Evolutionary conservation across 305 asterid species (phyloP).

Genomic region (Fraxinus ornus): DNA sequence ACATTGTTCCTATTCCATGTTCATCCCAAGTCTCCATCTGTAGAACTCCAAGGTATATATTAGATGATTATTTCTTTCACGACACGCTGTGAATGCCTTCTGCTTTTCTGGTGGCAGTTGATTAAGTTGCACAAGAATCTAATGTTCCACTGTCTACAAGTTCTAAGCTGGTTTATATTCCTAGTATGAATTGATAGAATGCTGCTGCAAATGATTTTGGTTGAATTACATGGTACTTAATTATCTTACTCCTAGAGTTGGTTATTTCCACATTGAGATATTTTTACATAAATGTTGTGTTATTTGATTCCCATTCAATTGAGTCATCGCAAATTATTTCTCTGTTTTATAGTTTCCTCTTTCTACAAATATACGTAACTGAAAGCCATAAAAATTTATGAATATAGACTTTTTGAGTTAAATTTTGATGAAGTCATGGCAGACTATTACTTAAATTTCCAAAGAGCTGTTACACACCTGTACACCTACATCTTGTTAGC

Average conservation of each 20-base stretch:
- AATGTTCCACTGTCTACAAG: background rate
- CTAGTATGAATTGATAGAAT: background rate
- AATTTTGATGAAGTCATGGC: background rate
- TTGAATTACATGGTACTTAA: background rate
- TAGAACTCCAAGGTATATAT: background rate
- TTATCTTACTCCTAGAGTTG: constrained; percentile 8
- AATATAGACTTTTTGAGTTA: background rate
- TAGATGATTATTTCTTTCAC: constrained; percentile 5
- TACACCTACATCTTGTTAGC: background rate
- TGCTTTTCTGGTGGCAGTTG: constrained; percentile 7
- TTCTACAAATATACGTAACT: background rate
- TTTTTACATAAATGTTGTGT: constrained; percentile 13
- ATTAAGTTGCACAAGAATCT: constrained; percentile 3
- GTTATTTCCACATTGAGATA: background rate
- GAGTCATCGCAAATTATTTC: background rate
- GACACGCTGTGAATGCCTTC: background rate
- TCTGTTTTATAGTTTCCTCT: background rate
- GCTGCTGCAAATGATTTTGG: background rate
- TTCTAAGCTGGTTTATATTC: background rate
- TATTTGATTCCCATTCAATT: background rate
- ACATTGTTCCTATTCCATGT: background rate
- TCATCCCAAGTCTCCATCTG: background rate
- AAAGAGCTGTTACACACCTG: background rate
- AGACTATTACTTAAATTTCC: background rate
- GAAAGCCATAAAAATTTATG: background rate